These are phyloP conservation scores for Aspergillus incahuasiensis DNA, from an alignment of 495 filamentous ascomycete genomes.

Conservation along the genomic window DNA sequence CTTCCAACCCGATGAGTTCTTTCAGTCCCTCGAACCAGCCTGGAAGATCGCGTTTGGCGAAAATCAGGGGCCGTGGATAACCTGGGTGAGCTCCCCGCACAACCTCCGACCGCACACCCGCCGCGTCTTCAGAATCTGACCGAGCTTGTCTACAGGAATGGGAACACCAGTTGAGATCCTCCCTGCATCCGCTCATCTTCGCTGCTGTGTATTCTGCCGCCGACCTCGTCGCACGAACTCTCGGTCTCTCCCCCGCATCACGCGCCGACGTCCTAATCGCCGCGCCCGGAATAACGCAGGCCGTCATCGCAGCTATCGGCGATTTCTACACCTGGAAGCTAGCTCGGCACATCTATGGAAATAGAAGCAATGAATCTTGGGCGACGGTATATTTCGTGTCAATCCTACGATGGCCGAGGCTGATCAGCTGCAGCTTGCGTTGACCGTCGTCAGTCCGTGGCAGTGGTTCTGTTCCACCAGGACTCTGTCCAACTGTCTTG, in stretches of 20 bases:
- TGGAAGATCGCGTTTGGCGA: constrained; percentile 83
- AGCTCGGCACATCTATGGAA: constrained; percentile 67
- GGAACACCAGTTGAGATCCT: constrained; percentile 83
- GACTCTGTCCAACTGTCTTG: constrained; percentile 89
- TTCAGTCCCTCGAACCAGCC: constrained; percentile 91
- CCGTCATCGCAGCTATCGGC: constrained; percentile 66
- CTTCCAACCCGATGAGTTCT: constrained; percentile 99
- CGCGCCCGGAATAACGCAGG: constrained; percentile 72
- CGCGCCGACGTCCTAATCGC: constrained; percentile 62
- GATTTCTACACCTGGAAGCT: constrained; percentile 92
- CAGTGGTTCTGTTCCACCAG: constrained; percentile 94
- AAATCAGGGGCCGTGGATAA: constrained; percentile 81
- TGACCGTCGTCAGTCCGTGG: constrained; percentile 83
- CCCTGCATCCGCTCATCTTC: constrained; percentile 85
- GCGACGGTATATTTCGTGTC: constrained; percentile 52
- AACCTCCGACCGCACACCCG: background rate
- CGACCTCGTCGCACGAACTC: constrained; percentile 45
- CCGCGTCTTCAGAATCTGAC: constrained; percentile 4
- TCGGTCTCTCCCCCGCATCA: constrained; percentile 43
- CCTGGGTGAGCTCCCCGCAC: constrained; percentile 65
- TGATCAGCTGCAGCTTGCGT: constrained; percentile 39
- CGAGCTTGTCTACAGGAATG: constrained; percentile 68
- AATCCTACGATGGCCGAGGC: background rate
- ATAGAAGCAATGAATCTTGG: constrained; percentile 57
- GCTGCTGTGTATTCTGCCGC: constrained; percentile 66